A percentile compares a stretch with the other conserved stretches of the same genome.
Evolutionary conservation across 768 basidiomycete species (phyloP).

Genomic region (Lactifluus volemus): DNA sequence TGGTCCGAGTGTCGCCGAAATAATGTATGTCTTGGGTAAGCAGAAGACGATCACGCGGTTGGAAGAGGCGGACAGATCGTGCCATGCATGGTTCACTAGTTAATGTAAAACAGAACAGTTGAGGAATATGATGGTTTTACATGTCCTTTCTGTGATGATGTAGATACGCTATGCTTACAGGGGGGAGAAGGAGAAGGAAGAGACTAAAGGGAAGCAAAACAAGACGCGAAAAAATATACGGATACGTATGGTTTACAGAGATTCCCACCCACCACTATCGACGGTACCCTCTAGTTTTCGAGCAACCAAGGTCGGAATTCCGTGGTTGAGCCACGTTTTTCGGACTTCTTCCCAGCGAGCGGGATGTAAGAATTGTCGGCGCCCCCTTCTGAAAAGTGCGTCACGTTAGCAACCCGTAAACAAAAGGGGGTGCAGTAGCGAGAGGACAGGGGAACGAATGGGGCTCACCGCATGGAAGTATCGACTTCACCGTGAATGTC

Average conservation of each 20-base stretch:
- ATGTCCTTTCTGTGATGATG: slow-evolving; percentile 3
- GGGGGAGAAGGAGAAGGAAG: neutral
- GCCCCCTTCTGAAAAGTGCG: slow-evolving; percentile 54
- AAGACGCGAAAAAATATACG: neutral
- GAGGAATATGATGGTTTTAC: neutral
- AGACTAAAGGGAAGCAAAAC: neutral
- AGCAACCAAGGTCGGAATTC: slow-evolving; percentile 83
- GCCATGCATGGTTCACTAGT: slow-evolving; percentile 7
- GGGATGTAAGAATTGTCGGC: slow-evolving; percentile 78
- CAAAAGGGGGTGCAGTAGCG: neutral
- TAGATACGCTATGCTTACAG: slow-evolving; percentile 11
- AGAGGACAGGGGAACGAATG: neutral
- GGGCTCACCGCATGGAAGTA: slow-evolving; percentile 72
- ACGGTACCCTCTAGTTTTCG: slow-evolving; percentile 79
- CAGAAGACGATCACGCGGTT: slow-evolving; percentile 25
- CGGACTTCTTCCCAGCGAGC: slow-evolving; percentile 88
- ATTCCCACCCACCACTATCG: slow-evolving; percentile 93
- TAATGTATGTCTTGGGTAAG: slow-evolving; percentile 24
- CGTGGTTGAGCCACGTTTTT: slow-evolving; percentile 83
- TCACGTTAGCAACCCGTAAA: neutral
- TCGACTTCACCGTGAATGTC: slow-evolving; percentile 94
- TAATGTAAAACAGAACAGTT: neutral
- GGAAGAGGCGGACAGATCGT: slow-evolving; percentile 3
- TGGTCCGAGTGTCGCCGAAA: slow-evolving; percentile 28
- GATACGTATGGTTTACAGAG: slow-evolving; percentile 36